Evolutionary conservation across 2,329 filamentous ascomycete genomes (phyloP), one percentile per base, ranked within the genome.

Genomic region (Diaporthe citrichinensis): DNA sequence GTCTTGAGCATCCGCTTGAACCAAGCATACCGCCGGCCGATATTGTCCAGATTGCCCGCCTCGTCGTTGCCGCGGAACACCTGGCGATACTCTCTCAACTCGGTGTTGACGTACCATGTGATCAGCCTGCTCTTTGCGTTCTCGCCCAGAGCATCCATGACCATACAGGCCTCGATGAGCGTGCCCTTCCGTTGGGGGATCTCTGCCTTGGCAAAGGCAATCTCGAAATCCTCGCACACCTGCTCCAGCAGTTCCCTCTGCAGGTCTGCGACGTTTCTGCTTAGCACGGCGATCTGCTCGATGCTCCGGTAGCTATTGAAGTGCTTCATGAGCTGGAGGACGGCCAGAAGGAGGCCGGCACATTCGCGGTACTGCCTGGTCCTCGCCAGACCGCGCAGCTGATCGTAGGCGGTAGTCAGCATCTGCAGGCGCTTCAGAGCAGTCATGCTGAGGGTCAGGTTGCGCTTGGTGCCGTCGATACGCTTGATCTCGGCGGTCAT

Each of bases 401-500:
- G 97, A 83, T 98, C 97, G 85, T 98, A 99, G n/a, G 97, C 97
- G 4, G 97, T 98, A 7, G 97, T 98, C 82, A 99, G 87, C 97
- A 99, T 99, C 88, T 99, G 97, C 80, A 99, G 89, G 62, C 97
- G 91, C 87, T 99, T 99, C 81, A 99, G 88, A 31, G 96, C 96
- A 58, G 97, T 99, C 97, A 99, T 99, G 78, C 95, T 98, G 72
- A 98, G 89, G 14, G 97, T 98, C 77, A 99, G 89, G 85, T 99
- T 99, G 84, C 94, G 94, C 88, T 99, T 99, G 51, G 97, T 98
- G 84, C 94, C 94, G 85, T 99, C 97, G 78, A 99, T 90, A 79
- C 96, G 93, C 87, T 99, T 99, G 84, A 99, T 99, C 82, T 99
- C 97, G 75, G 97, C 95, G 77, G 97, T 99, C 97, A 99, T 99